Evolutionary conservation across 129 eudicot species (phyloP).

Genomic region (Pittosporum tobira): DNA sequence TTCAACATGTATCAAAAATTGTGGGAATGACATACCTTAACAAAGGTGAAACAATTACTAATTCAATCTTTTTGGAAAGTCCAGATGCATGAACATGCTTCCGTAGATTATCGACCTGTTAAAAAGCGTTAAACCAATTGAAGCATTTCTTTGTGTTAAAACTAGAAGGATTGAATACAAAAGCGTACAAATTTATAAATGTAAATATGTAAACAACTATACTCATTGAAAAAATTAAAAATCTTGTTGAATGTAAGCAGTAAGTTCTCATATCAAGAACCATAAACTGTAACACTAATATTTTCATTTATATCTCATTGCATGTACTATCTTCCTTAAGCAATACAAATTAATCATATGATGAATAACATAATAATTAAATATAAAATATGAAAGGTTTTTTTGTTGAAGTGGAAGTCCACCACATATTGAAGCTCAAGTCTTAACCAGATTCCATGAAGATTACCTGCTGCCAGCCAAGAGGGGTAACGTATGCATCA

Average conservation of each 20-base stretch:
- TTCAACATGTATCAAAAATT: not conserved
- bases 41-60: slow-evolving; percentile 82
- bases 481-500: slow-evolving; percentile 88
- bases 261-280: too few relatives aligned
- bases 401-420: too few relatives aligned
- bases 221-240: too few relatives aligned
- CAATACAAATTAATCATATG: not conserved
- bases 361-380: too few relatives aligned
- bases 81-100: slow-evolving; percentile 74
- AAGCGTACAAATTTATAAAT: not conserved
- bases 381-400: not conserved
- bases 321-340: not conserved
- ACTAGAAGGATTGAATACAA: not conserved
- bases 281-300: not conserved
- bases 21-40: slow-evolving; percentile 37
- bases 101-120: slow-evolving; percentile 73
- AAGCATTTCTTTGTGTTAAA: not conserved
- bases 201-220: not conserved
- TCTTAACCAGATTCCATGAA: not conserved
- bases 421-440: too few relatives aligned
- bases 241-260: too few relatives aligned
- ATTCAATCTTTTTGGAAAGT: slow-evolving; percentile 45
- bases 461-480: slow-evolving; percentile 94
- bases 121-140: slow-evolving; percentile 8
- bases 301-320: not conserved